Conservation (phyloP, 306 rosid species). For the Arachis hypogaea region DNA sequence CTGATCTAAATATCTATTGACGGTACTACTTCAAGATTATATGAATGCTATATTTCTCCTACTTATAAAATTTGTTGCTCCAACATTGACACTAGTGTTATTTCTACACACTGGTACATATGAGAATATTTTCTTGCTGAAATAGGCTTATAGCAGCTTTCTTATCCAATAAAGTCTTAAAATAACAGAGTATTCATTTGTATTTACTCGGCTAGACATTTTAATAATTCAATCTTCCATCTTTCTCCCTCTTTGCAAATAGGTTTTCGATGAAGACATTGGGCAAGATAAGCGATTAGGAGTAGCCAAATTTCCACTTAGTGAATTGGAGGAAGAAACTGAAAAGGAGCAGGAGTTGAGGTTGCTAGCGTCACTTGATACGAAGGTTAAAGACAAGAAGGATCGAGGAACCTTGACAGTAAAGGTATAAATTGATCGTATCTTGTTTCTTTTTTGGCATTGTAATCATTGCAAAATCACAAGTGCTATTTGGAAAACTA, state of each 20-base stretch:
- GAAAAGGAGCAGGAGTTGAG: conserved; percentile 68
- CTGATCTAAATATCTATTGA: background rate
- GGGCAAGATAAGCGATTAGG: conserved; percentile 96
- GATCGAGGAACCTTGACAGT: conserved; percentile 81
- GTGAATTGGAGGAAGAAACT: conserved; percentile 65
- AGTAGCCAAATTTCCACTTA: conserved; percentile 71
- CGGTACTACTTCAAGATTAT: background rate
- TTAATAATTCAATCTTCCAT: conserved; percentile 8
- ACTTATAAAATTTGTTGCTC: background rate
- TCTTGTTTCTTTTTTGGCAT: conserved; percentile 7
- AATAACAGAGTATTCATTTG: background rate
- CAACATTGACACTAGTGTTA: background rate
- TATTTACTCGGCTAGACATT: background rate
- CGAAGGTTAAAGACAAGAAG: conserved; percentile 89
- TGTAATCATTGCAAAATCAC: conserved; percentile 1
- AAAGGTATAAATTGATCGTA: conserved; percentile 49
- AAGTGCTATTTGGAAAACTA: background rate
- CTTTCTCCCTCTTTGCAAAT: conserved; percentile 36
- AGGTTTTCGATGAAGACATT: conserved; percentile 90
- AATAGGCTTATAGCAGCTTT: background rate
- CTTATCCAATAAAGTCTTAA: background rate
- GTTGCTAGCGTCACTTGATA: conserved; percentile 82
- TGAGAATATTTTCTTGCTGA: background rate
- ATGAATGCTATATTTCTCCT: background rate
- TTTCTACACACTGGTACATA: background rate